Evolutionary conservation across 2,329 filamentous ascomycete species (phyloP), one percentile per base, ranked within the genome.

Genomic region (Aspergillus eucalypticola): DNA sequence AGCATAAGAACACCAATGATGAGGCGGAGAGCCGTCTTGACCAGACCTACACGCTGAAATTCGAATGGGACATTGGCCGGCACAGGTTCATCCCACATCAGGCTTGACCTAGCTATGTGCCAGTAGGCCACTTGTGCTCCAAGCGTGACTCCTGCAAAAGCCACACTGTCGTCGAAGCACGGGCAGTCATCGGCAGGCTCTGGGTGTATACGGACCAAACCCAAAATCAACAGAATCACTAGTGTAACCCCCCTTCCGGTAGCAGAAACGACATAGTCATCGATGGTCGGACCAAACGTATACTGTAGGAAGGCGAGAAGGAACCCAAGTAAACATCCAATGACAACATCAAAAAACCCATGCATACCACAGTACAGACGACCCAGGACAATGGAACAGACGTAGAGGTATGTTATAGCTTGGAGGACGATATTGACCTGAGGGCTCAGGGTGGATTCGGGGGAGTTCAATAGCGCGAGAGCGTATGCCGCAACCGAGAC

Each of bases 291-390:
- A 19, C 85, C 86, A 58, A 78, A 85, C 6, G 77, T 65, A 61
- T 84, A 83, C 67, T 88, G 84, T 19, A 84, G 69, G 19, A 82
- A 75, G 2, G 84, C 84, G 38, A 90, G 82, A 5, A 84, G 76
- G 10, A 88, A 89, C 32, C 95, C 95, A 58, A 97, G 83, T 13
- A 87, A 69, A 57, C 89, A 91, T 6, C 95, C 95, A 59, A 95
- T 76, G 13, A 95, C 78, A 23, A 98, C 92, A 75, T 99, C 95
- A 46, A 95, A 82, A 77, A 98, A 96, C 10, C 95, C 95, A 77
- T 99, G 95, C 95, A 99, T 99, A 62, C 95, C 95, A 73, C 95
- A 99, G 79, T 99, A 98, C 38, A 99, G 82, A 19, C 95, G 88
- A 5, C 95, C 95, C 63, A 98, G 81, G 42, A 97, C 85, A 71